Evolutionary conservation across 257 asterid species (phyloP), one percentile per base, ranked within the genome.

Genomic region (Catharanthus roseus): DNA sequence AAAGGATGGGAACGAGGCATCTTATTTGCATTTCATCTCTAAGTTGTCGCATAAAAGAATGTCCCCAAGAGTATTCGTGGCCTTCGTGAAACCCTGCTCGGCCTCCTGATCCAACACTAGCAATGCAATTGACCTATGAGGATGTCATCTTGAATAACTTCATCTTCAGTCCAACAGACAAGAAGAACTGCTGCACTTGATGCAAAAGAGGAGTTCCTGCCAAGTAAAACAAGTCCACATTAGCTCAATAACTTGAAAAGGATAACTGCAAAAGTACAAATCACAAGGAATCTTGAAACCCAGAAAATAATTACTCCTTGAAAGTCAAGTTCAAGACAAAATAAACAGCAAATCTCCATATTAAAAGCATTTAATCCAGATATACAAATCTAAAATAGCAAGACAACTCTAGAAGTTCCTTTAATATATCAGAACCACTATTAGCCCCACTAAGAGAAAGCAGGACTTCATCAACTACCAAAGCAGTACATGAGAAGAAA

Each of bases 81-180:
- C 18, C 67, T 34, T 33, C 6, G 3, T 1, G 38, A 6, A 11
- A 10, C 26, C 42, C 7, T n/a, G 33, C 28, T 54, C 33, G 23
- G 61, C 61, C 6, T 54, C 33, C 61, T 21, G 61, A 23, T 9
- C 38, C 34, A 56, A 26, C 12, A 23, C 33, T n/a, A 56, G 36
- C 36, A 4, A n/a, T 38, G 21, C 36, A 28, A 56, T 12, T 2
- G 10, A 11, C 63, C 28, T 62, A 9, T 3, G 26, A 9, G 26
- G 16, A 34, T 36, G 16, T 34, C 12, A 34, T 34, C n/a, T 1
- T 26, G 38, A 36, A 19, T 21, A 8, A 5, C 47, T 62, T 62
- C 67, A 62, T 34, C 47, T 34, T 28, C 62, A 36, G 65, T 62
- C 26, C 67, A 19, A 62, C 33, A 34, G 67, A 18, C 44, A 34